phyloP scores from a whole-genome alignment of 108 stramenopile species.

The Cylindrotheca closterium region DNA sequence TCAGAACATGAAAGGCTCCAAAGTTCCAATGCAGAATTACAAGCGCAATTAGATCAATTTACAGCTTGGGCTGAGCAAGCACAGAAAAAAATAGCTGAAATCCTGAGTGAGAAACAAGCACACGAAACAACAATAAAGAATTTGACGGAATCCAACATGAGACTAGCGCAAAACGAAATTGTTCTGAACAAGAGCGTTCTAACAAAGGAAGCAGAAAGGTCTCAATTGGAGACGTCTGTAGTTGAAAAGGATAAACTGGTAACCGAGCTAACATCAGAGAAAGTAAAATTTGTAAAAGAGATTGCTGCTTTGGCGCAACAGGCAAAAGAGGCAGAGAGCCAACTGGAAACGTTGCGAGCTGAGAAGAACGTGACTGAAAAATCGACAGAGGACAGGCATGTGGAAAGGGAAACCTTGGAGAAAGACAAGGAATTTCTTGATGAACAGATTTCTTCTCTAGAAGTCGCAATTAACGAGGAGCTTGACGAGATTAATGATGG shows the following conservation, averaged over 20 bases:
- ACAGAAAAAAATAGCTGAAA: constrained; percentile 48
- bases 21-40: constrained; percentile 26
- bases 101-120: constrained; percentile 31
- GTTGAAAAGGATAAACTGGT: background rate
- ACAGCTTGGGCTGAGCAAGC: constrained; percentile 56
- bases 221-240: no score
- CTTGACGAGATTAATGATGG: background rate
- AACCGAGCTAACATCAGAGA: constrained; percentile 1
- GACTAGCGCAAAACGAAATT: constrained; percentile 9
- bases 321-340: constrained; percentile 27
- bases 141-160: no score
- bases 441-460: constrained; percentile 1
- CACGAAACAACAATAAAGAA: background rate
- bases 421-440: constrained; percentile 4
- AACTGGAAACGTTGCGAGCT: background rate
- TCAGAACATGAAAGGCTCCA: constrained; percentile 16
- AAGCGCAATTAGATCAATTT: constrained; percentile 48
- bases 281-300: constrained; percentile 14
- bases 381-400: background rate
- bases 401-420: background rate
- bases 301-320: constrained; percentile 24
- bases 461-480: background rate
- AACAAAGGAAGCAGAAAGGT: background rate
- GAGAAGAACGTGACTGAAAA: background rate
- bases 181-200: background rate